phyloP scores from a whole-genome alignment of 208 protist species.

The Crithidia acanthocephali region DNA sequence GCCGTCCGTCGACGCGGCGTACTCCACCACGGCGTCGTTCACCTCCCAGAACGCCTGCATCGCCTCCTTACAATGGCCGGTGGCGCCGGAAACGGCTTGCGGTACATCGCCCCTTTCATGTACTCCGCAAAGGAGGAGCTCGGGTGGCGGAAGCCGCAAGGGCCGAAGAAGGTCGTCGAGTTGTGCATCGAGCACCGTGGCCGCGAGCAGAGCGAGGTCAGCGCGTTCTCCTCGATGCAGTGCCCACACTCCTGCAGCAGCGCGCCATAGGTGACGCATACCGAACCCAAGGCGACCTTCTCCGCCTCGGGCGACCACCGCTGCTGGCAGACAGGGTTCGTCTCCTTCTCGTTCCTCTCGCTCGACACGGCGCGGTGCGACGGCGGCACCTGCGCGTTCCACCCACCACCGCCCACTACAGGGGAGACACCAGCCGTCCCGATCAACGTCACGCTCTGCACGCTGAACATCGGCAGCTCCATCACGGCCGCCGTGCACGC shows the following conservation, averaged over 20 bases:
- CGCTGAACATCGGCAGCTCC: conserved; percentile 45
- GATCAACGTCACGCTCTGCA: conserved; percentile 51
- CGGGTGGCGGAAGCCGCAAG: conserved; percentile 46
- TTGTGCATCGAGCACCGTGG: conserved; percentile 57
- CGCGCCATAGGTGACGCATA: conserved; percentile 61
- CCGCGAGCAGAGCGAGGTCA: conserved; percentile 49
- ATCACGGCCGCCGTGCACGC: conserved; percentile 53
- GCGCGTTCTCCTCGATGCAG: conserved; percentile 46
- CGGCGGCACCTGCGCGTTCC: conserved; percentile 27
- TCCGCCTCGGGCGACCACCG: conserved; percentile 24
- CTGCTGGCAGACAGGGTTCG: conserved; percentile 38
- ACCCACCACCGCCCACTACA: conserved; percentile 56
- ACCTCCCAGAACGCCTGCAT: conserved; percentile 49
- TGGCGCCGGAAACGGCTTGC: conserved; percentile 39
- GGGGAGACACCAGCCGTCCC: conserved; percentile 62
- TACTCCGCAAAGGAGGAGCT: conserved; percentile 32
- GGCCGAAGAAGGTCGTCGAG: conserved; percentile 44
- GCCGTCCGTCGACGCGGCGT: conserved; percentile 11
- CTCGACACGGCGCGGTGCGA: conserved; percentile 3
- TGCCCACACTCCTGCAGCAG: conserved; percentile 56
- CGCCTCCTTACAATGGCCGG: conserved; percentile 39
- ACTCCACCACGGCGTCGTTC: conserved; percentile 47
- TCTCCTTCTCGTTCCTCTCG: conserved; percentile 20
- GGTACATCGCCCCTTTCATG: conserved; percentile 51
- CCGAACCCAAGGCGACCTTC: conserved; percentile 59